These are phyloP conservation scores for Chlamydomonas sp. DNA, from an alignment of 139 green algal species.

Conservation along the genomic window DNA sequence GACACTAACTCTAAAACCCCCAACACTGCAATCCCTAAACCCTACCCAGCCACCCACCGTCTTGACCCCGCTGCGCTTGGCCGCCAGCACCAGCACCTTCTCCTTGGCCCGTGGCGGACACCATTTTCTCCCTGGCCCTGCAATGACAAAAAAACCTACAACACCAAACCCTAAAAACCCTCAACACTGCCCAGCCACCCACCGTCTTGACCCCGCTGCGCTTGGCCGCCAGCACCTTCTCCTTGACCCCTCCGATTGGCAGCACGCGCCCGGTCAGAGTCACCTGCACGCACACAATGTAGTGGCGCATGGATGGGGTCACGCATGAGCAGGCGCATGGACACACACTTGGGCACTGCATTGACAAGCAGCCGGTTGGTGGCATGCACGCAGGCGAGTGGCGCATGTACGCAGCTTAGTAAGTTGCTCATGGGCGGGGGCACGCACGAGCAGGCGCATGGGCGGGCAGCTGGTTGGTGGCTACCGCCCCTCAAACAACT, in stretches of 20 bases:
- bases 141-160: background rate
- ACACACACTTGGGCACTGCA: no score
- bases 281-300: slow-evolving; percentile 79
- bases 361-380: no score
- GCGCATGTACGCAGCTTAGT: no score
- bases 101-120: background rate
- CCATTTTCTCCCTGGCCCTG: background rate
- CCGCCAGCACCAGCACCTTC: slow-evolving; percentile 45
- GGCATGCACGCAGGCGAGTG: no score
- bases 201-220: slow-evolving; percentile 55
- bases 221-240: slow-evolving; percentile 83
- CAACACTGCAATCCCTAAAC: background rate
- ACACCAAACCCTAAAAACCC: background rate
- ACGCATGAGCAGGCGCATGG: no score
- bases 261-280: slow-evolving; percentile 90
- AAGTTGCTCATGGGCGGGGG: no score
- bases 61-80: slow-evolving; percentile 28
- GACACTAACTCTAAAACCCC: background rate
- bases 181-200: slow-evolving; percentile 3
- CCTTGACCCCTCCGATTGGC: slow-evolving; percentile 88
- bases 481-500: no score
- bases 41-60: slow-evolving; percentile 19
- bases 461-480: no score
- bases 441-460: no score
- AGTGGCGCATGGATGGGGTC: background rate